Conservation (phyloP, 148 eudicot genomes). For the Persicaria tinctoria region DNA sequence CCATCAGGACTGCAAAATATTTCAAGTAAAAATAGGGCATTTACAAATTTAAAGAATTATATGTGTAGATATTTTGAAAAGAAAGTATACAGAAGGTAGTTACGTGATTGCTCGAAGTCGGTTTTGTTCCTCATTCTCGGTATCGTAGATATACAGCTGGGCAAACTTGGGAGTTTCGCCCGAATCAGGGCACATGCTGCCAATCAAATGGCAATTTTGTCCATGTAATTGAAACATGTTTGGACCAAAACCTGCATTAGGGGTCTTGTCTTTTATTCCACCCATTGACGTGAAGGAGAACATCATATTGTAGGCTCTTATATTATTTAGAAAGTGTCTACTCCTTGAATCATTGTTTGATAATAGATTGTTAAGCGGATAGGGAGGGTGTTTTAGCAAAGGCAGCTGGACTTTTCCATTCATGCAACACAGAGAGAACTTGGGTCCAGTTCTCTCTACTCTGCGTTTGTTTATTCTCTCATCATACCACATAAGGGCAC, state of each 20-base stretch:
- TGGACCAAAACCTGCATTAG: neutral
- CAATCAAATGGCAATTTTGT: neutral
- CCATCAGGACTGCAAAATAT: too few relatives aligned
- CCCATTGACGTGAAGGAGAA: neutral
- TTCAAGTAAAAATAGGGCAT: too few relatives aligned
- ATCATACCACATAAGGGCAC: too few relatives aligned
- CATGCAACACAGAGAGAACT: too few relatives aligned
- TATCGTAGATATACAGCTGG: neutral
- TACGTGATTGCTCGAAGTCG: neutral
- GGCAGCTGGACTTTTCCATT: too few relatives aligned
- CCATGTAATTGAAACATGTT: neutral
- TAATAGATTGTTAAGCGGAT: neutral
- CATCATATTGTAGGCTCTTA: neutral
- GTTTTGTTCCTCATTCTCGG: neutral
- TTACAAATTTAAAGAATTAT: too few relatives aligned
- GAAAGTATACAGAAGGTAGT: too few relatives aligned
- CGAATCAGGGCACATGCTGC: too few relatives aligned
- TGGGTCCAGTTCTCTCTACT: too few relatives aligned
- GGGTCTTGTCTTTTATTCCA: neutral
- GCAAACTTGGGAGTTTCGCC: neutral
- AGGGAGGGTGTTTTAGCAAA: too few relatives aligned
- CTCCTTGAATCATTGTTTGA: neutral
- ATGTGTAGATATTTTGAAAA: too few relatives aligned
- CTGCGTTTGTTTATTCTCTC: too few relatives aligned
- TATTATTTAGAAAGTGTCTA: neutral